phyloP scores from a whole-genome alignment of 805 yeast species.

The Candida vaughaniae region DNA sequence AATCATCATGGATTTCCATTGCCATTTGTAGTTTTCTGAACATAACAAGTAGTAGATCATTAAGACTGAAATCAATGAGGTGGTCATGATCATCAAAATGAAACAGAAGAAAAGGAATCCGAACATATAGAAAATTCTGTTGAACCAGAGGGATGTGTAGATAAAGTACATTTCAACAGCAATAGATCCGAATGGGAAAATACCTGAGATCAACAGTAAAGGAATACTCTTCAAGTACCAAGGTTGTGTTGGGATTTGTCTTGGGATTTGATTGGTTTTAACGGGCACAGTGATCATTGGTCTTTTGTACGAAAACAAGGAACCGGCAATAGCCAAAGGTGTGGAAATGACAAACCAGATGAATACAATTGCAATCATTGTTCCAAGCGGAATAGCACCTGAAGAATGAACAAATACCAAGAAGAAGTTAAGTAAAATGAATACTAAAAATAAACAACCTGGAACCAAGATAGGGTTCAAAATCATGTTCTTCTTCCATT shows the following conservation, averaged over 20 bases:
- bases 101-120: constrained; percentile 92
- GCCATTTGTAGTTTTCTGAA: constrained; percentile 94
- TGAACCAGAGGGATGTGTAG: constrained; percentile 89
- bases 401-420: constrained; percentile 76
- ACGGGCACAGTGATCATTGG: constrained; percentile 68
- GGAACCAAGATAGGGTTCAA: constrained; percentile 87
- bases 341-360: constrained; percentile 86
- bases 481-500: constrained; percentile 83
- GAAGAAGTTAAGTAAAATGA: constrained; percentile 77
- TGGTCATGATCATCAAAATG: constrained; percentile 76
- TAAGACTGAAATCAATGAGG: constrained; percentile 75
- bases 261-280: constrained; percentile 90
- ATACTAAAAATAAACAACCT: constrained; percentile 61
- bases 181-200: constrained; percentile 92
- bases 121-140: constrained; percentile 93
- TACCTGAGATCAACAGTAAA: constrained; percentile 74
- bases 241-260: constrained; percentile 93
- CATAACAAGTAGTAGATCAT: constrained; percentile 82
- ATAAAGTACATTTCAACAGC: constrained; percentile 94
- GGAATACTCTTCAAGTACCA: constrained; percentile 71
- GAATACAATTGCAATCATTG: constrained; percentile 74
- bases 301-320: constrained; percentile 69
- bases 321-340: constrained; percentile 84
- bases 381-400: constrained; percentile 92
- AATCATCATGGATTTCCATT: constrained; percentile 85